Conservation (phyloP, 2,329 filamentous ascomycete genomes). For the Spiromastix sp. region DNA sequence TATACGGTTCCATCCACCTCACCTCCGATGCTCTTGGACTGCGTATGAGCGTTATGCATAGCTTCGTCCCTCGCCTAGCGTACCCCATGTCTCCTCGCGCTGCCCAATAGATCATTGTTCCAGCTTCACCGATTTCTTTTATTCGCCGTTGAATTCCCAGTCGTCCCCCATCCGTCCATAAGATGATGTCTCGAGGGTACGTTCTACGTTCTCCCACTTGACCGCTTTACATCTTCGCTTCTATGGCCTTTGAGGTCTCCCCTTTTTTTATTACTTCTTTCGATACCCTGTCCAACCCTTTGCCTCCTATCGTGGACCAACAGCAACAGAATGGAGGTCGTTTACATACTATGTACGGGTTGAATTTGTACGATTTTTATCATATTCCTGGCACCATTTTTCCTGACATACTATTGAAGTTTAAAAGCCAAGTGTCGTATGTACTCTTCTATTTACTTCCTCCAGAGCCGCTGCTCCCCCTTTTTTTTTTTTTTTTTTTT, state of each 20-base stretch:
- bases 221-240: conserved; percentile 1
- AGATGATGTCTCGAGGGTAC: neutral
- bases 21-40: neutral
- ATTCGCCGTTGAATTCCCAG: conserved; percentile 9
- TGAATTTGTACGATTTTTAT: too few relatives aligned
- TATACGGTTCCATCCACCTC: too few relatives aligned
- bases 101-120: too few relatives aligned
- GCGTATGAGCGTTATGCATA: conserved; percentile 1
- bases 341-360: too few relatives aligned
- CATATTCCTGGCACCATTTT: too few relatives aligned
- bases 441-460: conserved; percentile 2
- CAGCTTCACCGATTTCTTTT: conserved; percentile 2
- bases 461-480: neutral
- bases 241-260: neutral
- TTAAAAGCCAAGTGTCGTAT: too few relatives aligned
- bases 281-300: neutral
- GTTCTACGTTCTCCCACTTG: neutral
- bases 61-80: neutral
- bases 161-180: neutral
- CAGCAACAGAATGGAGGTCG: too few relatives aligned
- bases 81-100: conserved; percentile 1
- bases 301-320: conserved; percentile 1
- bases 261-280: neutral
- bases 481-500: neutral
- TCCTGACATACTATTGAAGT: too few relatives aligned